phyloP scores from a whole-genome alignment of 2,329 filamentous ascomycete species.

The Fusarium udum region DNA sequence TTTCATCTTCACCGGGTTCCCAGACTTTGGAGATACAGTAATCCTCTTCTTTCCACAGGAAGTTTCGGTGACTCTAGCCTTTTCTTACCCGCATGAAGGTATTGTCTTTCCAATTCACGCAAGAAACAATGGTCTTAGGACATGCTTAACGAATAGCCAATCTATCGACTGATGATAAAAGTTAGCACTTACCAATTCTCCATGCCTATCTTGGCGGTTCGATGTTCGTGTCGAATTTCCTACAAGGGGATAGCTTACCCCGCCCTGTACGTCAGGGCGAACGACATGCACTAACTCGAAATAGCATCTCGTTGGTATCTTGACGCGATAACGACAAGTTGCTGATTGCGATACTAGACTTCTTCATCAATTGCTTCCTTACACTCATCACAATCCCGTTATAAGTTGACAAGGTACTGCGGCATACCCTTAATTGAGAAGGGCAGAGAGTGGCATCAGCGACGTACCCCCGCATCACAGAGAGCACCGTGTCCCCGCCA shows the following conservation, averaged over 20 bases:
- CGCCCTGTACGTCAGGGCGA: not conserved
- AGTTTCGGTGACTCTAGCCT: fast-evolving
- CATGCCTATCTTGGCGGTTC: not conserved
- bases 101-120: too few species aligned
- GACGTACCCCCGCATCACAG: fast-evolving
- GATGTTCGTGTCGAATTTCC: not conserved
- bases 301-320: not conserved
- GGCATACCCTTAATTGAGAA: too few species aligned
- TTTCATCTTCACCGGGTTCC: too few species aligned
- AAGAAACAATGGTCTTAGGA: fast-evolving
- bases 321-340: not conserved
- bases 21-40: not conserved
- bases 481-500: not conserved
- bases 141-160: not conserved
- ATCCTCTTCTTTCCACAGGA: fast-evolving
- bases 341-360: not conserved
- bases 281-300: not conserved
- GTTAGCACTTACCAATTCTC: not conserved
- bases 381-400: too few species aligned
- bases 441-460: too few species aligned
- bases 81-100: fast-evolving
- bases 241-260: not conserved
- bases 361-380: not conserved
- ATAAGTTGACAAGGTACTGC: not conserved
- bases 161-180: not conserved